Percentiles rank a stretch among this genome's conserved stretches.
Evolutionary conservation across 164 flowering plant genomes (phyloP).

Genomic region (Vitis rotundifolia): DNA sequence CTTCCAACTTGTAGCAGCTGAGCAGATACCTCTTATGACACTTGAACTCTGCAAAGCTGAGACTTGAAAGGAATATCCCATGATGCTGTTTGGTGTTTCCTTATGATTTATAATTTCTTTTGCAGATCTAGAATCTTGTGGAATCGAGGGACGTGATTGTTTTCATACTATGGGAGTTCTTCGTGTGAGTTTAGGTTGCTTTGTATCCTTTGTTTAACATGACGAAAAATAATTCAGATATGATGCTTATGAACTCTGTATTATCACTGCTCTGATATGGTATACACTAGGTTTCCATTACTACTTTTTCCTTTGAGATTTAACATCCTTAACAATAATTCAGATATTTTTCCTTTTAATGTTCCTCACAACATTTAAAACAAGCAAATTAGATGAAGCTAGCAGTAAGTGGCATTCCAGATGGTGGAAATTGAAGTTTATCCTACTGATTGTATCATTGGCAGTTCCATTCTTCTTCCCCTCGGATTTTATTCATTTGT

Average conservation of each 20-base stretch:
- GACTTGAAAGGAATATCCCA: too few relatives aligned
- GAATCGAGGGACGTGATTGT: constrained; percentile 57
- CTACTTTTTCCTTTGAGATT: background rate
- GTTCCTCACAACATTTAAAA: constrained; percentile 62
- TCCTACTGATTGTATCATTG: constrained; percentile 49
- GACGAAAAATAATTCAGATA: too few relatives aligned
- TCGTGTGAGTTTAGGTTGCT: constrained; percentile 91
- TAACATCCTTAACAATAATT: constrained; percentile 46
- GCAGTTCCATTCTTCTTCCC: constrained; percentile 61
- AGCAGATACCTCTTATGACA: too few relatives aligned
- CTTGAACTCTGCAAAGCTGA: too few relatives aligned
- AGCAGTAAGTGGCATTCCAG: constrained; percentile 82
- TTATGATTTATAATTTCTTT: background rate
- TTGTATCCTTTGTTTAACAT: constrained; percentile 58
- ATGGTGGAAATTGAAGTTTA: constrained; percentile 66
- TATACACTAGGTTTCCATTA: background rate
- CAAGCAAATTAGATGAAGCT: constrained; percentile 57
- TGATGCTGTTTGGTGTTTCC: too few relatives aligned
- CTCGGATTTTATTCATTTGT: constrained; percentile 50
- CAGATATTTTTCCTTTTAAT: constrained; percentile 79
- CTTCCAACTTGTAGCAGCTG: too few relatives aligned
- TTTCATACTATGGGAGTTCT: constrained; percentile 79
- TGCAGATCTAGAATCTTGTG: constrained; percentile 74
- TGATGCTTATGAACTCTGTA: too few relatives aligned
- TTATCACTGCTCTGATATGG: too few relatives aligned